Conservation (phyloP, 73 alveolate genomes). For the Paramecium sexaurelia region DNA sequence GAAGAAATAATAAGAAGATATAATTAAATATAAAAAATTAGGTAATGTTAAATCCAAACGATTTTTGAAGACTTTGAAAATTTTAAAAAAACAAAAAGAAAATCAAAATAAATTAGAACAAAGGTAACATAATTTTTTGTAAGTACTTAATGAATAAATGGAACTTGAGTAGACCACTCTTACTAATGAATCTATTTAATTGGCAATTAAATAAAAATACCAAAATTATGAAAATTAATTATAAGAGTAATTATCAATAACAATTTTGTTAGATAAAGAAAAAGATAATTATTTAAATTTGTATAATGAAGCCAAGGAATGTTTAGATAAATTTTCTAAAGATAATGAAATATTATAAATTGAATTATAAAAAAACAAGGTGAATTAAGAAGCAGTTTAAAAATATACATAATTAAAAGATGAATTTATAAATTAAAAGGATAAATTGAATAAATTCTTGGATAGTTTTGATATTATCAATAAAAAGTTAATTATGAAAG, state of each 20-base stretch:
- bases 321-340: background rate
- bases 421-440: slow-evolving; percentile 3
- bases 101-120: background rate
- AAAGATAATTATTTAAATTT: background rate
- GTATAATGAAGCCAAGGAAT: background rate
- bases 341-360: background rate
- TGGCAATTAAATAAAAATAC: background rate
- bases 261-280: background rate
- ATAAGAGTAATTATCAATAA: background rate
- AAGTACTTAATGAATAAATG: background rate
- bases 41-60: background rate
- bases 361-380: background rate
- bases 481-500: slow-evolving; percentile 1
- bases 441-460: background rate
- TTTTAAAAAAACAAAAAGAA: background rate
- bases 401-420: background rate
- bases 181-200: background rate
- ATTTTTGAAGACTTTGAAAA: background rate
- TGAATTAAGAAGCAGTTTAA: background rate
- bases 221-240: background rate
- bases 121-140: background rate
- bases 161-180: background rate
- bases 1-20: background rate
- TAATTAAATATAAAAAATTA: background rate
- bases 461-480: slow-evolving; percentile 9